Conservation (phyloP, 2,329 filamentous ascomycete species). For the Verticillium nubilum region DNA sequence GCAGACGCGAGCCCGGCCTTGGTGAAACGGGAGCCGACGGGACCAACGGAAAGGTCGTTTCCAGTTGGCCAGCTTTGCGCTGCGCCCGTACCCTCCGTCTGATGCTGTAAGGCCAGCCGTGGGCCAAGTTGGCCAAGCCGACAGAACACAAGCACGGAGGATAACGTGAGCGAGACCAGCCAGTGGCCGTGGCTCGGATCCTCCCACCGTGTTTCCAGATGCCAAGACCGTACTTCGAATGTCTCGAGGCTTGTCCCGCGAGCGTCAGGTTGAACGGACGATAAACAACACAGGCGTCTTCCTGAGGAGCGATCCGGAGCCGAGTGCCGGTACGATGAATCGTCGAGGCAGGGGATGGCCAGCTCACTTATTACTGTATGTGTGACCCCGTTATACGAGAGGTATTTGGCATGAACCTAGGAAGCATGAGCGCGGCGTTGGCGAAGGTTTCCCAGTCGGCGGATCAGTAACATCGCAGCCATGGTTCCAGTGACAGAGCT, state of each 20-base stretch:
- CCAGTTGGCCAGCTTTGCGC: not conserved
- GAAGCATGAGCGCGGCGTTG: not conserved
- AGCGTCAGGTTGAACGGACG: not conserved
- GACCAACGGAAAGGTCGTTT: not conserved
- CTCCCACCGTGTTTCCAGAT: not conserved
- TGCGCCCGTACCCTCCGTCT: not conserved
- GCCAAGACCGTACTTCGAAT: not conserved
- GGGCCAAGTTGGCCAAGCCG: not conserved
- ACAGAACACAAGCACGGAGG: not conserved
- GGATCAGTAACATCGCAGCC: not conserved
- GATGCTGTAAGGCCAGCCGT: not conserved
- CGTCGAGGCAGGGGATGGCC: not conserved
- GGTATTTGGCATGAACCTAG: not conserved
- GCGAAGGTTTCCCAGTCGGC: not conserved
- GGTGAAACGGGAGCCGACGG: not conserved
- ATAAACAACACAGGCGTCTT: not conserved
- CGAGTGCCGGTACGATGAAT: not conserved
- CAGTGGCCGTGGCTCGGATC: not conserved
- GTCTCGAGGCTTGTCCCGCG: not conserved
- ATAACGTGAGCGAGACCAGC: not conserved
- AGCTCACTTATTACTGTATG: not conserved
- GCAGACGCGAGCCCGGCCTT: not conserved
- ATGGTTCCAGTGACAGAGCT: not conserved
- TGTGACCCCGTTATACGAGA: not conserved
- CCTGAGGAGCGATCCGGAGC: not conserved